A percentile compares a stretch with the other conserved stretches of the same genome.
Conservation (phyloP, 1,284 basidiomycete species). For the Ganoderma sinense region DNA sequence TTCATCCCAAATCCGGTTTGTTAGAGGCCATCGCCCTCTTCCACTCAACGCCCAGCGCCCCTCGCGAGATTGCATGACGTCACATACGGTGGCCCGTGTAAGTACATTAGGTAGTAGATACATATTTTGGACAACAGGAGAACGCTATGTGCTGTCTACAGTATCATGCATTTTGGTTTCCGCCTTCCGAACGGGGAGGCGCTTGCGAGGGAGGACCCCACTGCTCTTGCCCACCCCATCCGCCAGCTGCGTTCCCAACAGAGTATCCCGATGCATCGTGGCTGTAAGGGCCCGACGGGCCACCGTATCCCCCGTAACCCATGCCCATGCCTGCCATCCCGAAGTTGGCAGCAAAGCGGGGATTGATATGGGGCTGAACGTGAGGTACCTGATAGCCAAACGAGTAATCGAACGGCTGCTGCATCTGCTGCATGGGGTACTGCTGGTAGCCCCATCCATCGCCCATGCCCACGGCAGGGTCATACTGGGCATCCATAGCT, state of each 20-base stretch:
- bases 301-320: constrained; percentile 26
- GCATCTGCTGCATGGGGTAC: constrained; percentile 30
- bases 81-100: background rate
- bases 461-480: constrained; percentile 11
- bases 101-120: constrained; percentile 11
- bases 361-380: constrained; percentile 85
- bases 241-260: constrained; percentile 12
- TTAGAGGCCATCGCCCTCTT: constrained; percentile 23
- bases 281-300: constrained; percentile 25
- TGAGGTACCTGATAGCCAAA: constrained; percentile 47
- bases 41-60: constrained; percentile 28
- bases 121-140: background rate
- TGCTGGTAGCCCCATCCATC: constrained; percentile 35
- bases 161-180: constrained; percentile 6
- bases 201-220: constrained; percentile 16
- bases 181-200: background rate
- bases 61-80: background rate
- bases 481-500: constrained; percentile 19
- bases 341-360: constrained; percentile 64
- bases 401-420: constrained; percentile 33
- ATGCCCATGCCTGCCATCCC: constrained; percentile 30
- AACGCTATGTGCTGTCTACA: background rate
- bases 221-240: constrained; percentile 16
- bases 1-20: constrained; percentile 25
- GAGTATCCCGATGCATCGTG: constrained; percentile 21